Evolutionary conservation across 352 stramenopile genomes (phyloP).

Genomic region (Pythium coloratum): DNA sequence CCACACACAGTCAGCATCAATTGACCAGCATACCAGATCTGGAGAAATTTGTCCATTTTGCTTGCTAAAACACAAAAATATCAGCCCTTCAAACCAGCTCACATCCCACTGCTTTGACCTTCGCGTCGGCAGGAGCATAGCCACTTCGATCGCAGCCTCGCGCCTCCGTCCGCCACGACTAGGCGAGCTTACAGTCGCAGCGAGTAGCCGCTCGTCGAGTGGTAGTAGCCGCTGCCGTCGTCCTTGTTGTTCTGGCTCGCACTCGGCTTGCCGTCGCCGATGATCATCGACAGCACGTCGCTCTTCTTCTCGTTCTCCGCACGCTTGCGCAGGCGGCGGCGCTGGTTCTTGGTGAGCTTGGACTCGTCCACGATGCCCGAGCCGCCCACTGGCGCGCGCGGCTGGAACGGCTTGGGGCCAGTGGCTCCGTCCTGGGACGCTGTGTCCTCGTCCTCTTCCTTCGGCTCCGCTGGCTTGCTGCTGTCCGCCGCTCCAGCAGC

Average conservation of each 20-base stretch:
- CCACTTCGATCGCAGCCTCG: neutral
- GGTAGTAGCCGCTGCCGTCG: constrained; percentile 53
- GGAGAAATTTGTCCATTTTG: no score
- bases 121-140: no score
- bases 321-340: constrained; percentile 74
- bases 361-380: constrained; percentile 26
- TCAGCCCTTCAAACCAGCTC: no score
- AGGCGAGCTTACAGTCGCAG: constrained; percentile 43
- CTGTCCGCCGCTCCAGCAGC: constrained; percentile 12
- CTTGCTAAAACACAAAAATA: no score
- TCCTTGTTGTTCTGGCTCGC: constrained; percentile 27
- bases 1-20: no score
- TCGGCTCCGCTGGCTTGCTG: constrained; percentile 3
- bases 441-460: constrained; percentile 8
- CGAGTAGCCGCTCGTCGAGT: constrained; percentile 66
- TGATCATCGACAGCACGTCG: constrained; percentile 64
- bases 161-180: neutral
- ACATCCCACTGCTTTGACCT: no score
- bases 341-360: constrained; percentile 82
- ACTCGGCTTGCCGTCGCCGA: constrained; percentile 27
- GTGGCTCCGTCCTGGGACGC: constrained; percentile 38
- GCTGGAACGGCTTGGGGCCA: constrained; percentile 13
- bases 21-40: no score
- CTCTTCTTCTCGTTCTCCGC: constrained; percentile 71
- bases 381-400: constrained; percentile 38